These are phyloP conservation scores for Hylodesmum podocarpum DNA, from an alignment of 306 rosid species.

Conservation along the genomic window DNA sequence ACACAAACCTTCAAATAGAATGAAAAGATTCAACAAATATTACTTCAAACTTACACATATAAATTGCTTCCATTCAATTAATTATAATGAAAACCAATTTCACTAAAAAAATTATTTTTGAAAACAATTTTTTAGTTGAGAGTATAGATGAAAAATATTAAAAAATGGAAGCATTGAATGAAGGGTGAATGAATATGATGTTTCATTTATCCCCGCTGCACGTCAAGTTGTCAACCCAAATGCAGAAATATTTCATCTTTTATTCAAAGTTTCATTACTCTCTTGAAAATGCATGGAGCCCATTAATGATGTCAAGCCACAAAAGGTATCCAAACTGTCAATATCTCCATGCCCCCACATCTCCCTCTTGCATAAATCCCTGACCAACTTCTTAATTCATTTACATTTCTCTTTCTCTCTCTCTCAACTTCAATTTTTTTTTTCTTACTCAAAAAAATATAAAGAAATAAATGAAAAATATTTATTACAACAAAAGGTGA, in stretches of 20 bases:
- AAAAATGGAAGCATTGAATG: conserved; percentile 37
- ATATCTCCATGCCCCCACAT: conserved; percentile 35
- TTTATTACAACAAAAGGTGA: conserved; percentile 15
- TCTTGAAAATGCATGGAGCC: conserved; percentile 41
- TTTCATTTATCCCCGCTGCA: conserved; percentile 27
- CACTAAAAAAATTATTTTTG: too few relatives aligned
- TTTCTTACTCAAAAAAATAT: too few relatives aligned
- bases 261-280: conserved; percentile 30
- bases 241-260: conserved; percentile 35
- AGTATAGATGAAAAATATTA: not conserved
- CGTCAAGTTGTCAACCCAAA: conserved; percentile 43
- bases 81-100: too few relatives aligned
- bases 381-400: conserved; percentile 25
- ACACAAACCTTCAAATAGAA: too few relatives aligned
- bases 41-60: too few relatives aligned
- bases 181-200: conserved; percentile 29
- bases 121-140: too few relatives aligned
- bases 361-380: conserved; percentile 23
- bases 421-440: not conserved
- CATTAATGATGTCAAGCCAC: conserved; percentile 48
- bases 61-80: too few relatives aligned
- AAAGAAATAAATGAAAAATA: not conserved
- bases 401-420: not conserved
- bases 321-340: conserved; percentile 44
- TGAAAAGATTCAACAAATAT: too few relatives aligned